Percentiles rank a stretch among this genome's conserved stretches.
Evolutionary conservation across 78 protist species (phyloP).

Genomic region (Isochrysis galbana): DNA sequence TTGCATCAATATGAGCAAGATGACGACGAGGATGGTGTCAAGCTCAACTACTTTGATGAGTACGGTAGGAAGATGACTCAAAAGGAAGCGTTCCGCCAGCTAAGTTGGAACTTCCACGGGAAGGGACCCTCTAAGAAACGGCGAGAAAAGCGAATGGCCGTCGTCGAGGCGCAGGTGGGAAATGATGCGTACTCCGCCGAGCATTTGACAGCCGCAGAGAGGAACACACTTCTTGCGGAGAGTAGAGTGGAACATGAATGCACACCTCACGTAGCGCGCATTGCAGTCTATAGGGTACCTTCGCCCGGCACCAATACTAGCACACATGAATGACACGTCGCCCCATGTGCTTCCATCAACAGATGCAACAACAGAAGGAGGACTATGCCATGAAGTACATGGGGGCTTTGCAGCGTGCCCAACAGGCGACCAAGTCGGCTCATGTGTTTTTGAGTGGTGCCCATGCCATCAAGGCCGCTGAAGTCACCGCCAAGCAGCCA

Average conservation of each 20-base stretch:
- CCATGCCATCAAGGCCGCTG: neutral
- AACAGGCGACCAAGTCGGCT: neutral
- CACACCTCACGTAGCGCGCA: no score
- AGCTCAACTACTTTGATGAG: neutral
- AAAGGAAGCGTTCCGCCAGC: neutral
- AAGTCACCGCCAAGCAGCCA: no score
- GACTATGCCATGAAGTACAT: neutral
- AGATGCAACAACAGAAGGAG: neutral
- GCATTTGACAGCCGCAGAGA: no score
- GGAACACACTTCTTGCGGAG: no score
- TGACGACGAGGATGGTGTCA: neutral
- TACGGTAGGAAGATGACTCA: neutral
- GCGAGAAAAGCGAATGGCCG: neutral
- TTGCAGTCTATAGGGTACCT: no score
- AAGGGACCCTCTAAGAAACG: neutral
- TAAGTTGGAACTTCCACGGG: neutral
- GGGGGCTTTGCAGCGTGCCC: neutral
- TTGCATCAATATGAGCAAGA: neutral
- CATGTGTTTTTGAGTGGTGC: neutral
- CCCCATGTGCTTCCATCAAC: no score
- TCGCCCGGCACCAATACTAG: no score
- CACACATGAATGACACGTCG: no score
- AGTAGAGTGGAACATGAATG: no score
- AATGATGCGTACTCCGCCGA: no score
- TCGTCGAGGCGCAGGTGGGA: neutral